Evolutionary conservation across 2,329 filamentous ascomycete genomes (phyloP), one percentile per base, ranked within the genome.

Genomic region (Gaeumannomyces sp.): DNA sequence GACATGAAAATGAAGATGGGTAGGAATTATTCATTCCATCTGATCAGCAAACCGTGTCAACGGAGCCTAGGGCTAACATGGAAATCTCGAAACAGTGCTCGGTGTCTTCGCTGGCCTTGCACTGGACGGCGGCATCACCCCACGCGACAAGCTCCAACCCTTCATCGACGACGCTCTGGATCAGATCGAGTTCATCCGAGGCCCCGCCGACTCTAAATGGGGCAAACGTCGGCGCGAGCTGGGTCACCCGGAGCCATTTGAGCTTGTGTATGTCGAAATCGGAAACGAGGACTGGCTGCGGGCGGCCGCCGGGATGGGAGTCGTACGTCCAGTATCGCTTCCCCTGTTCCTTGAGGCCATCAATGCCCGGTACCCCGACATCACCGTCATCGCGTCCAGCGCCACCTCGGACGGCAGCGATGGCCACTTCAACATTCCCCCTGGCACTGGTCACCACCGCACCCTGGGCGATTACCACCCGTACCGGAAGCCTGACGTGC

Each of bases 201-300:
- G 87, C 3, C 75, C 81, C 53, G 72, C 75, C 1, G 75, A 78
- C 60, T 84, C 84, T 1, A 79, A 78, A 29, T 88, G 83, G 77
- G 87, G 87, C 19, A 78, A 81, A 4, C 74, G 81, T 8, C 84
- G 87, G 25, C 85, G 85, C 8, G 75, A 81, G 59, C 78, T 87
- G 2, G 88, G 88, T 4, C 83, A 89, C 69, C 80, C 85, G 0
- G 79, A 85, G 66, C 87, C 88, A 0, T 90, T 85, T 76, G 76
- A 72, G 35, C 78, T 90, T 61, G 77, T 81, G 14, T 87, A 83
- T 69, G 84, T 90, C 64, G 88, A 90, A 73, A 76, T 90, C 59
- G 88, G 88, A 66, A 90, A 90, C 72, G 88, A 90, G 72, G 88
- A 90, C 64, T 84, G 83, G 77, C 80, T 89, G 80, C 45, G 22